Evolutionary conservation across 2,329 filamentous ascomycete genomes (phyloP).

Genomic region (Emergomyces orientalis): DNA sequence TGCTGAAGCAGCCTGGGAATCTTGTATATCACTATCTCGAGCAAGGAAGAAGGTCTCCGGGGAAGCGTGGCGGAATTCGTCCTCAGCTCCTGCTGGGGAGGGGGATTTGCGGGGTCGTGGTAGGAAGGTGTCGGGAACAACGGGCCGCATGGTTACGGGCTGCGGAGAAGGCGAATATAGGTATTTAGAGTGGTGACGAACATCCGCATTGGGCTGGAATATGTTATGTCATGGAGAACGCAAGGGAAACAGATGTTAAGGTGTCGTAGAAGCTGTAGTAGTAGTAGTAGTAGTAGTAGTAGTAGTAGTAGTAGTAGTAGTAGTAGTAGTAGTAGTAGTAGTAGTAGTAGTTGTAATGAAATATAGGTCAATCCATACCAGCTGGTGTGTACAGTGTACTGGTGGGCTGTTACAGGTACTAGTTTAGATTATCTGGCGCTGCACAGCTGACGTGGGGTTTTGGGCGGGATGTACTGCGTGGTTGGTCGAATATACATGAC

Average conservation of each 20-base stretch:
- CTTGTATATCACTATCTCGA: conserved; percentile 44
- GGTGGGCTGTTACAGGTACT: not conserved
- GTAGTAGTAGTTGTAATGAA: too few relatives aligned
- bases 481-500: not conserved
- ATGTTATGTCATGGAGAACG: not conserved
- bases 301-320: not conserved
- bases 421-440: not conserved
- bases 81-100: conserved; percentile 22
- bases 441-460: not conserved
- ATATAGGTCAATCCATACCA: not conserved
- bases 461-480: too few relatives aligned
- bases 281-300: too few relatives aligned
- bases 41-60: conserved; percentile 54
- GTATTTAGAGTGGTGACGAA: not conserved
- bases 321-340: not conserved
- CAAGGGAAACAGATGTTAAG: not conserved
- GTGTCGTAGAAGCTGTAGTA: not conserved
- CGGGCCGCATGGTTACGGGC: conserved; percentile 27
- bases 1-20: conserved; percentile 22
- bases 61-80: conserved; percentile 31
- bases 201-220: not conserved
- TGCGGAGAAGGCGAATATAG: not conserved
- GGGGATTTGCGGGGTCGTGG: conserved; percentile 30
- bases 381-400: not conserved
- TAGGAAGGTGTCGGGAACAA: conserved; percentile 26